Evolutionary conservation across 139 green algal genomes (phyloP), one percentile per base, ranked within the genome.

Genomic region (Edaphochlamys debaryana): DNA sequence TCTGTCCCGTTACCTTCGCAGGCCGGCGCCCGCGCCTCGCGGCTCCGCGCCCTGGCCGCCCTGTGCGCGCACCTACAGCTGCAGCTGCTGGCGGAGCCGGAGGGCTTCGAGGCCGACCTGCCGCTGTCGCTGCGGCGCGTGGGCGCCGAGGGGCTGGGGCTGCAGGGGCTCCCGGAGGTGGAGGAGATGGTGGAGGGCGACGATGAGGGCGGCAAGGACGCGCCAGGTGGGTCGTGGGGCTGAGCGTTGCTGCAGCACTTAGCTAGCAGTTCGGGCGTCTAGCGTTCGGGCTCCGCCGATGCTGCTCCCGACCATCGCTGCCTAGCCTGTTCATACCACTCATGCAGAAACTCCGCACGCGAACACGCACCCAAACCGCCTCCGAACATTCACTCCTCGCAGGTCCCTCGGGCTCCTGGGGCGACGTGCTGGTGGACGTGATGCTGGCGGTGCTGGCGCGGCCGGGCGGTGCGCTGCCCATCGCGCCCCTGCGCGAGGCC

Each of bases 381-480:
- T n/a, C n/a, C n/a, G n/a, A n/a, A n/a, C n/a, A n/a, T n/a, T n/a
- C n/a, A n/a, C n/a, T n/a, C n/a, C n/a, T n/a, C n/a, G n/a, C n/a
- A n/a, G n/a, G n/a, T n/a, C n/a, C 67, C 38, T 22, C 73, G 23
- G 80, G 85, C 9, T 42, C 88, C 56, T 98, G 94, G 94, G 74
- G 70, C n/a, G 94, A 98, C 71, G 79, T 93, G 32, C 74, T 98
- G 85, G 45, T 98, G 77, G 94, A 98, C 50, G 76, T 94, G 67
- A 54, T 95, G 85, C 88, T 98, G 79, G 85, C 80, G 30, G 80
- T 98, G 73, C 89, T 98, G 87, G 84, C 92, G 0, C 80, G 85
- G 4, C 68, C 84, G 23, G 75, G 71, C 3, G 83, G 72, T 30
- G 68, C 79, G 38, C 85, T 97, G 86, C 92, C 94, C 0, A 90